Conservation (phyloP, 805 yeast species). For the Candida ficus region DNA sequence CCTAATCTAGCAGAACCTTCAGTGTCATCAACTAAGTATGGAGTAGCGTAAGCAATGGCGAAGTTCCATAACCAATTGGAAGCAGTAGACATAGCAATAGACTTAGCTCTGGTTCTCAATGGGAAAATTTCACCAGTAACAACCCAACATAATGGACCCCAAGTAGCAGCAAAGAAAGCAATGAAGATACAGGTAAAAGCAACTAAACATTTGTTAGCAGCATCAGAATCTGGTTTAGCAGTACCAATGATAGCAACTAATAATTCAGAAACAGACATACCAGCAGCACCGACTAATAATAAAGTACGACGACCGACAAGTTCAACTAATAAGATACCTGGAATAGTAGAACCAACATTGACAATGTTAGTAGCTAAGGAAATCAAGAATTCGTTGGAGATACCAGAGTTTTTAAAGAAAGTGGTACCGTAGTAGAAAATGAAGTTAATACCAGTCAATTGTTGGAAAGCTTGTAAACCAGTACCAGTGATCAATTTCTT, state of each 20-base stretch:
- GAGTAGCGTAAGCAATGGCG: conserved; percentile 71
- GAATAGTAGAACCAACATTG: conserved; percentile 44
- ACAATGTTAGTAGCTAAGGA: conserved; percentile 40
- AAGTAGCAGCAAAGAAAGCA: conserved; percentile 72
- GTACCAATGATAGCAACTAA: conserved; percentile 49
- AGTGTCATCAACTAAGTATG: conserved; percentile 63
- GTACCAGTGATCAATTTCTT: conserved; percentile 42
- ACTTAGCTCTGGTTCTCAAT: conserved; percentile 68
- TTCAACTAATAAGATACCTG: conserved; percentile 53
- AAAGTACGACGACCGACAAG: conserved; percentile 60
- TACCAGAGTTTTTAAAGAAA: conserved; percentile 49
- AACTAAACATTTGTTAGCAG: conserved; percentile 43
- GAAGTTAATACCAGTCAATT: conserved; percentile 68
- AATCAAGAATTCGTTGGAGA: conserved; percentile 40
- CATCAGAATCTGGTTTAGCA: conserved; percentile 21
- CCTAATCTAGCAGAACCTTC: conserved; percentile 56
- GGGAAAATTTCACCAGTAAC: conserved; percentile 60
- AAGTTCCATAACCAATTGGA: conserved; percentile 80
- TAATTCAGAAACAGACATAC: conserved; percentile 59
- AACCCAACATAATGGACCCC: conserved; percentile 84
- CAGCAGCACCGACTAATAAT: conserved; percentile 55
- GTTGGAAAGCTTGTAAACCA: conserved; percentile 48
- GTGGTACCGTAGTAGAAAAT: conserved; percentile 67
- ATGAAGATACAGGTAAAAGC: conserved; percentile 57
- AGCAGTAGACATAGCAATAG: conserved; percentile 65